Base-by-base conservation (phyloP, 202 grass and related monocot genomes). In the Digitaria exilis region DNA sequence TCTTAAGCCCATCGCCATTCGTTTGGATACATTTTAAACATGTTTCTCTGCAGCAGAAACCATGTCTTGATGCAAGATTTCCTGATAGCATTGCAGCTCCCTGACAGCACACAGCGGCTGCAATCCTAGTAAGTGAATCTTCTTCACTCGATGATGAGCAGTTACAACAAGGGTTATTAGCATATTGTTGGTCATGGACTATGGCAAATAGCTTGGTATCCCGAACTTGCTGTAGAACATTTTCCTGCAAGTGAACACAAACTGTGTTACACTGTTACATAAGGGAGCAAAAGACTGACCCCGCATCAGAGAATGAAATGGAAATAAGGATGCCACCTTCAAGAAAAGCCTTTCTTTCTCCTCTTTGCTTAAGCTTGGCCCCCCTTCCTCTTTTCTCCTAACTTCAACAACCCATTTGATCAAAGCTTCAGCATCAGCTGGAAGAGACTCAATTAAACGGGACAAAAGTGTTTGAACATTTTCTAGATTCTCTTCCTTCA, bases 371-470 rank as follows among this genome's bases (percentile, higher is more conserved):
- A 94, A 84, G 68, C 56, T 84, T n/a, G 72, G 87, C 19, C 19
- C 82, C 54, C 82, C 91, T 59, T 98, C 95, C 87, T 98, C 93
- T 94, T 84, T 78, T 70, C 93, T 96, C 86, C 96, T 89, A 64
- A 96, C 89, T 92, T 98, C 96, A 66, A 89, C 81, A 49, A 98
- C 77, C 85, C 91, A 96, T 87, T 99, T 96, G 84, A 96, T 87
- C 52, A 99, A 90, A 94, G 88, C 79, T 86, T 86, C 93, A 85
- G 91, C 91, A 86, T 85, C 93, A 55, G 91, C 77, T 69, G 96
- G 96, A 79, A 99, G 88, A 26, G 93, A 92, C 41, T 86, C 78
- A 49, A 92, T 49, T 78, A 99, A 72, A 50, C 46, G 44, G 52
- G 74, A 90, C 13, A 99, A 37, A 82, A 99, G 81, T 37, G 80